Conservation (phyloP, 495 filamentous ascomycete genomes). For the Penicillium desertorum region DNA sequence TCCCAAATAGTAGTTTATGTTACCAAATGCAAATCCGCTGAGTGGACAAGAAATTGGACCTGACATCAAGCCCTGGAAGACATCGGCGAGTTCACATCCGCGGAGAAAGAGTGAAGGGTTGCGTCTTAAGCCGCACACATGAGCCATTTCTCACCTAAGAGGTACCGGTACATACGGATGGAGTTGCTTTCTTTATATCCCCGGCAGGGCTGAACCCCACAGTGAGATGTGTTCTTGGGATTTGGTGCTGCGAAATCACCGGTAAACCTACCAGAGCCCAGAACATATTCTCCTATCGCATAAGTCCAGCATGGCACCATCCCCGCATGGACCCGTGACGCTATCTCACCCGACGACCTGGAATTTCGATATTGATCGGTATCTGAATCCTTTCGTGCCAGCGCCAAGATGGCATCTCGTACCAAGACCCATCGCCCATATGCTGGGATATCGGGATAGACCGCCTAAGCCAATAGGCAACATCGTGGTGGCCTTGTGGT, state of each 20-base stretch:
- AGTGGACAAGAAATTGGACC: slow-evolving; percentile 25
- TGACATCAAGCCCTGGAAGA: background rate
- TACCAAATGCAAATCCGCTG: slow-evolving; percentile 43
- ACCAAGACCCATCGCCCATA: slow-evolving; percentile 40
- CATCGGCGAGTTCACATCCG: slow-evolving; percentile 11
- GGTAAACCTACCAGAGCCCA: background rate
- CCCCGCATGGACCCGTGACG: slow-evolving; percentile 4
- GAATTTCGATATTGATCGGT: slow-evolving; percentile 66
- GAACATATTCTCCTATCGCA: background rate
- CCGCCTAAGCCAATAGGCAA: slow-evolving; percentile 37
- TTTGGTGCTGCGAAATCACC: background rate
- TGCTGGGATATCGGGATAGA: slow-evolving; percentile 41
- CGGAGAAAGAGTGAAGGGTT: slow-evolving; percentile 14
- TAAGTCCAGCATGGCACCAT: slow-evolving; percentile 10
- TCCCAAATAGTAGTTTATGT: slow-evolving; percentile 34
- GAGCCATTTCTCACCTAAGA: background rate
- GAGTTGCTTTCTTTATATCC: background rate
- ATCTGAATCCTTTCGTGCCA: slow-evolving; percentile 62
- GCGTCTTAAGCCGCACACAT: background rate
- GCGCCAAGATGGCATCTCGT: slow-evolving; percentile 41
- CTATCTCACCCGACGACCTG: slow-evolving; percentile 26
- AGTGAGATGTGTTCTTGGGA: background rate
- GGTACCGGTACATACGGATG: background rate
- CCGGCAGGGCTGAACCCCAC: background rate
- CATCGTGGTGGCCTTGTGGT: slow-evolving; percentile 42